phyloP scores from a whole-genome alignment of 108 stramenopile species.

The Nannochloropsis salina region DNA sequence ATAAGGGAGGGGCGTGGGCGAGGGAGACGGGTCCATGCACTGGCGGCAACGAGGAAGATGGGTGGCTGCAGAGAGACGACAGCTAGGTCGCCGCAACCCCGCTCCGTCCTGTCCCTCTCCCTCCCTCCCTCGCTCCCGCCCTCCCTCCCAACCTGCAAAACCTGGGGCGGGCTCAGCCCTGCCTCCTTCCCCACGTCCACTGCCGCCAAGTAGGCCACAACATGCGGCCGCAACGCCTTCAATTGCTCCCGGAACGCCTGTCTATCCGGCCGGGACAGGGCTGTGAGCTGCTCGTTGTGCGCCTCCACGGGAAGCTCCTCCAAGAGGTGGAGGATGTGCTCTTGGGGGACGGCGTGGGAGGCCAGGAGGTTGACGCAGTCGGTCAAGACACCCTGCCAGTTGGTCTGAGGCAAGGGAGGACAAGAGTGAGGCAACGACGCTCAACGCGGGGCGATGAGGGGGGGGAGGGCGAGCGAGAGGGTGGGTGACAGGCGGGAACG shows the following conservation, averaged over 20 bases:
- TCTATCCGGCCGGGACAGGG: neutral
- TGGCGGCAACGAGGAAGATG: too few species aligned
- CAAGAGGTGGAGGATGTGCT: conserved; percentile 4
- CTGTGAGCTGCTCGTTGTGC: neutral
- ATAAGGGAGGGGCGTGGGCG: too few species aligned
- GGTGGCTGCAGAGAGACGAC: too few species aligned
- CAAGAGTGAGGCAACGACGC: neutral
- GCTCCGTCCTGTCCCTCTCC: too few species aligned
- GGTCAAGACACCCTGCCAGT: conserved; percentile 16
- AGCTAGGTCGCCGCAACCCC: too few species aligned
- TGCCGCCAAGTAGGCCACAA: neutral
- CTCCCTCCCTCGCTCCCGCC: too few species aligned
- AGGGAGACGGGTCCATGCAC: too few species aligned
- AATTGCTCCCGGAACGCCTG: neutral
- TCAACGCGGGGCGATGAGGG: neutral
- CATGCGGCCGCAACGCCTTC: neutral
- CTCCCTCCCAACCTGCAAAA: neutral
- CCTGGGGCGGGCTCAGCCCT: neutral
- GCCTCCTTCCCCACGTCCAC: neutral
- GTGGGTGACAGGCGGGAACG: too few species aligned
- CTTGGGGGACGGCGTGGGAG: neutral
- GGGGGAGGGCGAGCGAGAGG: neutral
- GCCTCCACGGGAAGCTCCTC: neutral
- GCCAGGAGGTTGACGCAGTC: neutral
- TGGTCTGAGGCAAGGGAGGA: neutral